These are phyloP conservation scores for Atkinsonella texensis DNA, from an alignment of 2,329 filamentous ascomycete genomes.

Conservation along the genomic window DNA sequence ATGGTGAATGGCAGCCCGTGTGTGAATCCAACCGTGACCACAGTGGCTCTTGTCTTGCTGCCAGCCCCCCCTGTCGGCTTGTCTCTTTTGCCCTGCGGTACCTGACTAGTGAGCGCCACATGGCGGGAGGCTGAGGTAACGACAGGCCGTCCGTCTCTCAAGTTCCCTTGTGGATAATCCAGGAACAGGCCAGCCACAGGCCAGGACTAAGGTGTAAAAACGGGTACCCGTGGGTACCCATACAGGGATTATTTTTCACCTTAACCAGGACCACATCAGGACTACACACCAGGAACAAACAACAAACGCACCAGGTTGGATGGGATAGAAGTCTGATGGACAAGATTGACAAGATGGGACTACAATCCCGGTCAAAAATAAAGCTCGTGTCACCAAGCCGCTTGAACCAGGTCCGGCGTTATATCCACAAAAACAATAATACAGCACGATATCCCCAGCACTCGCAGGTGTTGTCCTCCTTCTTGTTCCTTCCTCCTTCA, in stretches of 20 bases:
- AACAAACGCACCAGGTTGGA: not conserved
- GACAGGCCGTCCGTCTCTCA: not conserved
- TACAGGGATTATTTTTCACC: too few relatives aligned
- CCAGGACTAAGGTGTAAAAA: too few relatives aligned
- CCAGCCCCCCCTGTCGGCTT: slow-evolving; percentile 1
- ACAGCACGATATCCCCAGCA: slow-evolving; percentile 16
- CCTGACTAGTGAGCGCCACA: slow-evolving; percentile 2
- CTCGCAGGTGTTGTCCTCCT: slow-evolving; percentile 14
- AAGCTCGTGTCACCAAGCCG: not conserved
- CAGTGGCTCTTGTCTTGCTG: slow-evolving; percentile 9
- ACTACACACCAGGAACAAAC: not conserved
- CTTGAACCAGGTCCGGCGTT: not conserved
- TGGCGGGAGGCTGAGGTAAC: slow-evolving; percentile 6
- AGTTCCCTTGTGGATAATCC: not conserved
- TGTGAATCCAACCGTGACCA: slow-evolving; percentile 14
- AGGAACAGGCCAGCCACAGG: too few relatives aligned
- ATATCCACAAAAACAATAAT: slow-evolving; percentile 22
- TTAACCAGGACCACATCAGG: too few relatives aligned
- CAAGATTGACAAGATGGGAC: not conserved
- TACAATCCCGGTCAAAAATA: not conserved
- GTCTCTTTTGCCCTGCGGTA: slow-evolving; percentile 6
- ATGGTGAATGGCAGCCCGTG: not conserved
- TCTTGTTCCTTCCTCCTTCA: slow-evolving; percentile 23
- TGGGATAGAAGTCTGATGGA: not conserved
- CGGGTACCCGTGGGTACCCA: too few relatives aligned